phyloP scores from a whole-genome alignment of 139 green algal genomes.

The Yamagishiella unicocca region DNA sequence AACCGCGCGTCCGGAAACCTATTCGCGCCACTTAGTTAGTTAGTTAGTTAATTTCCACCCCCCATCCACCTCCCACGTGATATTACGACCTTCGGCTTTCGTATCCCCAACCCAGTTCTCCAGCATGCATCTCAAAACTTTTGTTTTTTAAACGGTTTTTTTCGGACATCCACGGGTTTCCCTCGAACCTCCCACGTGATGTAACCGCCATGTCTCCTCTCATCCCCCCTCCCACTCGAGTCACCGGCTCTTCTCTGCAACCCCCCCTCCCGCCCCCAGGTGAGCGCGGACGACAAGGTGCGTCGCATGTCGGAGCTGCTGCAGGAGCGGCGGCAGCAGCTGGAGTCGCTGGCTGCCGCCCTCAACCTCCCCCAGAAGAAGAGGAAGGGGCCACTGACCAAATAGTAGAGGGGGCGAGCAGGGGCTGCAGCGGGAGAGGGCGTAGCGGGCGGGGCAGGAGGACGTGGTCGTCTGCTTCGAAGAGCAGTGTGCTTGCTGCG shows the following conservation, averaged over 20 bases:
- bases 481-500: too few species aligned
- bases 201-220: neutral
- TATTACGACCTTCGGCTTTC: too few species aligned
- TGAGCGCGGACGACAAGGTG: constrained; percentile 25
- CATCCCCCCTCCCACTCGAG: neutral
- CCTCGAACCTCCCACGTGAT: neutral
- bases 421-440: too few species aligned
- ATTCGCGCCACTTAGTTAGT: too few species aligned
- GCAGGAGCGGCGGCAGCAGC: constrained; percentile 27
- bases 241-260: neutral
- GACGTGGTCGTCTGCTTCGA: too few species aligned
- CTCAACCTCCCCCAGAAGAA: too few species aligned
- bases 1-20: too few species aligned
- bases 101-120: neutral
- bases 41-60: too few species aligned
- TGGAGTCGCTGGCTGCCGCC: constrained; percentile 3
- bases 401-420: too few species aligned
- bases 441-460: too few species aligned
- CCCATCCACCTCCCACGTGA: too few species aligned
- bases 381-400: too few species aligned
- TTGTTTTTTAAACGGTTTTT: neutral
- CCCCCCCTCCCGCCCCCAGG: neutral
- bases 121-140: neutral
- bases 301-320: constrained; percentile 26
- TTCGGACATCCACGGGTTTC: neutral